These are phyloP conservation scores for Papiliotrema laurentii DNA, from an alignment of 1,284 basidiomycete genomes.

Conservation along the genomic window DNA sequence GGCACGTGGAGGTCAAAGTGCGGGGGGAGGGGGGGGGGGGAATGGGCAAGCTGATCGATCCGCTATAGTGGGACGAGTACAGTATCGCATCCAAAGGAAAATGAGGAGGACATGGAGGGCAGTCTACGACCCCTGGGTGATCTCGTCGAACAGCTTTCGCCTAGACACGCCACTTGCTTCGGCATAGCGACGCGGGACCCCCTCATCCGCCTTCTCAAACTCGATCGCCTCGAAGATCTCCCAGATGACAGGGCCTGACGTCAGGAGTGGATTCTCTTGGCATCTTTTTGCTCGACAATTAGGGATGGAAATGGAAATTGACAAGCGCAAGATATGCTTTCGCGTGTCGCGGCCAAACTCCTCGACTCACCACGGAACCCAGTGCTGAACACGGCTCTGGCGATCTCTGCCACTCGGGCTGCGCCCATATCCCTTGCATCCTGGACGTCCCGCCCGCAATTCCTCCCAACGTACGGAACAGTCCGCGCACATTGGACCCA, in stretches of 20 bases:
- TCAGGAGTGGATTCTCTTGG: no score
- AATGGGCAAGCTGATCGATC: no score
- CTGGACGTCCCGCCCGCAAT: constrained; percentile 5
- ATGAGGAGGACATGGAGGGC: no score
- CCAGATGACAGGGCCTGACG: constrained; percentile 4
- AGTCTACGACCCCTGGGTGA: background rate
- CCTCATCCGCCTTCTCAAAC: constrained; percentile 1
- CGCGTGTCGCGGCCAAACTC: no score
- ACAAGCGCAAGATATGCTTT: no score
- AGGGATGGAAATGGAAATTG: no score
- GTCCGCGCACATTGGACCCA: constrained; percentile 14
- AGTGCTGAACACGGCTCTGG: background rate
- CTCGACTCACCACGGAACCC: constrained; percentile 4
- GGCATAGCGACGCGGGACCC: constrained; percentile 1
- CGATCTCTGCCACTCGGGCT: constrained; percentile 3
- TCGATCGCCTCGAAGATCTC: constrained; percentile 5
- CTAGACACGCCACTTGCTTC: background rate
- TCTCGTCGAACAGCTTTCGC: background rate
- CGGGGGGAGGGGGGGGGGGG: no score
- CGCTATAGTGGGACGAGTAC: no score
- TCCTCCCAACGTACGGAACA: constrained; percentile 7
- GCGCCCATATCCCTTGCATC: constrained; percentile 9
- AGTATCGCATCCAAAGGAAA: no score
- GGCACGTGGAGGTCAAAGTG: no score
- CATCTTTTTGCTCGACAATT: no score